Evolutionary conservation across 257 asterid genomes (phyloP).

Genomic region (Catharanthus roseus): DNA sequence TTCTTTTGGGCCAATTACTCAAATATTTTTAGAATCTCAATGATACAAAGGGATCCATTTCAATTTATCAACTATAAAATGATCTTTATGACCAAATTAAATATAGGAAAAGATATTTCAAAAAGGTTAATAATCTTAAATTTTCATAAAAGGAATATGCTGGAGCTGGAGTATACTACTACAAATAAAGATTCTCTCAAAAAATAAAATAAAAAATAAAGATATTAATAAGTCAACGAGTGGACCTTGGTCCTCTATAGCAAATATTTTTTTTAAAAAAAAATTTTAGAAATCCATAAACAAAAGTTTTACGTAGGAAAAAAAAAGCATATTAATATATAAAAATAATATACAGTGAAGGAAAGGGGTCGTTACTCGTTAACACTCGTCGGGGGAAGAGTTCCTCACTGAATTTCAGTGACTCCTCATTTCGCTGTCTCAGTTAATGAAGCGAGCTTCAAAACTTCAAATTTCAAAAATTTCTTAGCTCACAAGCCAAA

Average conservation of each 20-base stretch:
- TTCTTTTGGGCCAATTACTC: too few species aligned
- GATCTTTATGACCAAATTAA: too few species aligned
- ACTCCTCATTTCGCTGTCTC: neutral
- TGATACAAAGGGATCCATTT: too few species aligned
- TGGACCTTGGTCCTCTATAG: neutral
- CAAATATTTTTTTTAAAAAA: too few species aligned
- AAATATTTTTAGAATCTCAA: too few species aligned
- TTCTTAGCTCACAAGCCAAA: neutral
- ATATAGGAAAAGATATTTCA: too few species aligned
- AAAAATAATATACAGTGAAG: neutral
- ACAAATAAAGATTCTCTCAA: neutral
- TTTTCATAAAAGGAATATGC: neutral
- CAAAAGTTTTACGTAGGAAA: too few species aligned
- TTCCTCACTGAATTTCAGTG: neutral
- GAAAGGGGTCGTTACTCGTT: neutral
- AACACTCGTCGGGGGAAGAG: neutral
- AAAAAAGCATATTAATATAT: neutral
- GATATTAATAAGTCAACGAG: neutral
- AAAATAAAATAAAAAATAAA: too few species aligned
- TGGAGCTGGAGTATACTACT: neutral
- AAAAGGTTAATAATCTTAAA: too few species aligned
- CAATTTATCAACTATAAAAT: too few species aligned
- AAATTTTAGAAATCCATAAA: too few species aligned
- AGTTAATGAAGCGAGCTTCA: neutral
- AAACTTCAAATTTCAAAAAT: constrained; percentile 3